Evolutionary conservation across 2,329 filamentous ascomycete species (phyloP).

Genomic region (Cercospora janseana): DNA sequence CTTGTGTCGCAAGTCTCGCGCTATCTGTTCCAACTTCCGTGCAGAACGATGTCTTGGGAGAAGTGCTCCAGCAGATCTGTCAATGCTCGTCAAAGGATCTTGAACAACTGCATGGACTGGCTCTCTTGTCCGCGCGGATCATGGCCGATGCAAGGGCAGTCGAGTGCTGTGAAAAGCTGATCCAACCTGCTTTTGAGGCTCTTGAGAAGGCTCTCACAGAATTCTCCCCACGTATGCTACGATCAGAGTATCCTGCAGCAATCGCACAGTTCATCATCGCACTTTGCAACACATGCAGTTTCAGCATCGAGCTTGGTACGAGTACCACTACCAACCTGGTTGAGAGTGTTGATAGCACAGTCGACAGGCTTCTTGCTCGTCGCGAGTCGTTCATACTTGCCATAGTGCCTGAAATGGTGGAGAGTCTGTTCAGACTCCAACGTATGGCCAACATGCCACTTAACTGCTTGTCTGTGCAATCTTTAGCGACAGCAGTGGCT

Average conservation of each 20-base stretch:
- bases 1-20: constrained; percentile 63
- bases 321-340: background rate
- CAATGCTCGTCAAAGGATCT: constrained; percentile 38
- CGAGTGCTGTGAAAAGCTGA: background rate
- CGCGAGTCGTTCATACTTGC: constrained; percentile 32
- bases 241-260: constrained; percentile 34
- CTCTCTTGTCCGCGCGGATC: constrained; percentile 17
- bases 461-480: constrained; percentile 24
- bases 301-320: background rate
- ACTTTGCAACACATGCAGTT: constrained; percentile 23
- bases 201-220: constrained; percentile 20
- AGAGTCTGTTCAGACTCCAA: constrained; percentile 20
- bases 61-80: constrained; percentile 48
- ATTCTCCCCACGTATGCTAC: constrained; percentile 30
- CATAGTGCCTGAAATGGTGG: constrained; percentile 28
- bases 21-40: constrained; percentile 40
- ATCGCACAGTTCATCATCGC: constrained; percentile 26
- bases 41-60: no score
- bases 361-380: constrained; percentile 31
- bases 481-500: constrained; percentile 24
- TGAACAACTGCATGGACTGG: constrained; percentile 26
- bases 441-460: constrained; percentile 18
- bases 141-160: background rate
- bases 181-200: constrained; percentile 4
- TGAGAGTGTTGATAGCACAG: constrained; percentile 22